phyloP scores from a whole-genome alignment of 1,284 basidiomycete species.

The Naganishia albida region DNA sequence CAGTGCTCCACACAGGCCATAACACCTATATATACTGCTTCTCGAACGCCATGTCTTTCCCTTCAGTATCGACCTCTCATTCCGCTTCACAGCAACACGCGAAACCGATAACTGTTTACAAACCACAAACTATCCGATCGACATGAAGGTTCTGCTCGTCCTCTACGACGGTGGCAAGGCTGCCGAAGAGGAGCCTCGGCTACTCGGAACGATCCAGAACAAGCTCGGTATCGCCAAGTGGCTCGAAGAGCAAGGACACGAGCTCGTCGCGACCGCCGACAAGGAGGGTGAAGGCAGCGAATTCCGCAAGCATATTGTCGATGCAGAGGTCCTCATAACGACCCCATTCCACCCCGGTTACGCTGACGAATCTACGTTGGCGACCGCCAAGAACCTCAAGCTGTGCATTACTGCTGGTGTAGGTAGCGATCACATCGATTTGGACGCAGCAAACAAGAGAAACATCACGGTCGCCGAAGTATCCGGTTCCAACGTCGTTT shows the following conservation, averaged over 20 bases:
- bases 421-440: constrained; percentile 74
- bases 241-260: constrained; percentile 74
- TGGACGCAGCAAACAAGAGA: constrained; percentile 80
- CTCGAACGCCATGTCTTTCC: too few species aligned
- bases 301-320: constrained; percentile 84
- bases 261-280: constrained; percentile 71
- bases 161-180: constrained; percentile 65
- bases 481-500: constrained; percentile 79
- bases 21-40: too few species aligned
- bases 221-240: constrained; percentile 74
- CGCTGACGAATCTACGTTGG: constrained; percentile 75
- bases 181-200: constrained; percentile 75
- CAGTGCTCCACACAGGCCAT: too few species aligned
- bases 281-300: constrained; percentile 84
- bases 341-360: constrained; percentile 89
- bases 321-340: constrained; percentile 68
- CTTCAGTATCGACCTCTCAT: not conserved
- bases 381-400: constrained; percentile 84
- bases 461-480: constrained; percentile 79
- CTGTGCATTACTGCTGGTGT: constrained; percentile 92
- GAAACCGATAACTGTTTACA: not conserved
- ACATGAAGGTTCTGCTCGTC: constrained; percentile 32
- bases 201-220: constrained; percentile 89
- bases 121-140: not conserved
- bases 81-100: not conserved